These are phyloP conservation scores for Ostreobium quekettii DNA, from an alignment of 139 green algal species.

Conservation along the genomic window DNA sequence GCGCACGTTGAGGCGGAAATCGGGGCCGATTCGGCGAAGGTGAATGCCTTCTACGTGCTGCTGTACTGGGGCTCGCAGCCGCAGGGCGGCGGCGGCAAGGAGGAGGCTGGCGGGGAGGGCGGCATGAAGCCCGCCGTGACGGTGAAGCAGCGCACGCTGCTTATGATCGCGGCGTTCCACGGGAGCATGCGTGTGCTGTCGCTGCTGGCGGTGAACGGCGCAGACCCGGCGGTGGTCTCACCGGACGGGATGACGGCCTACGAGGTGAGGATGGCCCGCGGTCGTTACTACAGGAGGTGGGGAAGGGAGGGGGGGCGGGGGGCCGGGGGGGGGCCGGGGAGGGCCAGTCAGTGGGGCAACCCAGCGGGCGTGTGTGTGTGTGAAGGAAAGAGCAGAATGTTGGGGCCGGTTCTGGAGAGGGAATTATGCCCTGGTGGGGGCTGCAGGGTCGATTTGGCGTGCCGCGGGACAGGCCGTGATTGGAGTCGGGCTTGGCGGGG, in stretches of 20 bases:
- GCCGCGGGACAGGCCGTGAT: too few species aligned
- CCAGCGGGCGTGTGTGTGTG: too few species aligned
- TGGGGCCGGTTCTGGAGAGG: too few species aligned
- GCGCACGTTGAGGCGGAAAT: slow-evolving; percentile 20
- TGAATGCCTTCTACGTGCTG: slow-evolving; percentile 22
- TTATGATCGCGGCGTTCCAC: slow-evolving; percentile 32
- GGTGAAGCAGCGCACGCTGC: slow-evolving; percentile 35
- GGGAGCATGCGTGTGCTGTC: slow-evolving; percentile 28
- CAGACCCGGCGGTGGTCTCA: slow-evolving; percentile 21
- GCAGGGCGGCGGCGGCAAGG: neutral
- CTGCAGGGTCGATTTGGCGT: too few species aligned
- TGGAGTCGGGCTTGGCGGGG: too few species aligned
- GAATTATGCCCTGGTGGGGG: too few species aligned
- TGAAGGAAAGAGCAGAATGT: too few species aligned
- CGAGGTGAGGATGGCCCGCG: slow-evolving; percentile 25
- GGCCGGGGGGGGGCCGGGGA: too few species aligned
- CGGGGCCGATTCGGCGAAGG: slow-evolving; percentile 18
- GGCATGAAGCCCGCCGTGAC: slow-evolving; percentile 25
- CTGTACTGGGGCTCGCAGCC: slow-evolving; percentile 28
- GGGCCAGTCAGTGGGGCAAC: too few species aligned
- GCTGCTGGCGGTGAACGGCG: slow-evolving; percentile 29
- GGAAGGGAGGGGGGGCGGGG: too few species aligned
- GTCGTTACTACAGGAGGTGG: too few species aligned
- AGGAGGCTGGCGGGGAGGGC: slow-evolving; percentile 12
- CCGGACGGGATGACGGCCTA: slow-evolving; percentile 30